Evolutionary conservation across 108 stramenopile species (phyloP), one percentile per base, ranked within the genome.

Genomic region (Cyclotella kingstonii): DNA sequence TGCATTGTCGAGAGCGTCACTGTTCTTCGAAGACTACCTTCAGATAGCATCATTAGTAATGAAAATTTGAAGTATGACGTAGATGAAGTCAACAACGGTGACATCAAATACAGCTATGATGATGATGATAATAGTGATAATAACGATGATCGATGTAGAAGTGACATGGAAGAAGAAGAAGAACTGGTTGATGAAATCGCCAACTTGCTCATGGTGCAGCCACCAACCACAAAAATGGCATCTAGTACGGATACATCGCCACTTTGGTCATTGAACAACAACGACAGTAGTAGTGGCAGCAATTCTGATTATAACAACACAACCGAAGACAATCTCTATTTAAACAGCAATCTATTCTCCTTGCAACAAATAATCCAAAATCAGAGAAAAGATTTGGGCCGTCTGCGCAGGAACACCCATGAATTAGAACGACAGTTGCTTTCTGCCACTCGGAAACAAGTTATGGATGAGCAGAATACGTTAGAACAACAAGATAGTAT

Each of bases 331-430:
- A 46, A 62, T 23, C 47, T 62, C n/a, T n/a, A n/a, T n/a, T n/a
- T n/a, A n/a, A 50, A 35, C 60, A 14, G 56, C 40, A 51, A 59
- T 69, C 40, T 60, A 69, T 45, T 50, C 46, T 23, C 29, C 12
- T 29, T 69, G 31, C 38, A 59, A 54, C 30, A 52, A 36, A 60
- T 42, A 18, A 33, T 58, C 15, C 11, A 18, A 7, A 54, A 8
- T 51, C 57, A 60, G 60, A 58, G 35, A n/a, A 14, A 40, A 38
- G 59, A 69, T 40, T 53, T 69, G 51, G 68, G 68, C 7, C 10
- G 42, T 27, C 31, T 69, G 36, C 49, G 68, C 11, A 23, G 38
- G 17, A 60, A 60, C 22, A 50, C 60, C 14, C 35, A 69, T 36
- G 49, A 51, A 27, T 60, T 69, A 15, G 58, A 60, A 31, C 25